Evolutionary conservation across 345 rosid species (phyloP), one percentile per base, ranked within the genome.

Genomic region (Toxicodendron radicans): DNA sequence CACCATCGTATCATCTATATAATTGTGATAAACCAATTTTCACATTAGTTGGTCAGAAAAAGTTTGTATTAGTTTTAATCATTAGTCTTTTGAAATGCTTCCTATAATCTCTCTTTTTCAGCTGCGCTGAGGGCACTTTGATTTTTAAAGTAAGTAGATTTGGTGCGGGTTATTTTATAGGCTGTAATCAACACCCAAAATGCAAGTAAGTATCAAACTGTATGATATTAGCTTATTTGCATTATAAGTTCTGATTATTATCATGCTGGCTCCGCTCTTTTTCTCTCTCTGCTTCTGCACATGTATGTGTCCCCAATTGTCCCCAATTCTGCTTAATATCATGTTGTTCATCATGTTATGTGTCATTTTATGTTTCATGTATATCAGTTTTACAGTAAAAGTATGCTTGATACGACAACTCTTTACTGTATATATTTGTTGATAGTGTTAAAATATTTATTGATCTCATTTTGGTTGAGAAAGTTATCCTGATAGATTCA

Each of bases 81-180:
- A n/a, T 65, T 46, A 54, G 64, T 71, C 61, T 30, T 61, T 9
- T 24, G 27, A 62, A 51, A n/a, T 17, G 30, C 73, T 61, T 24
- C 48, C 23, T 32, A 20, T 35, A 51, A 72, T 66, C n/a, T 64
- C 69, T 51, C 7, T 83, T 59, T 79, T 84, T 78, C 94, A 95
- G 99, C 77, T 95, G 99, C 78, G 58, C 72, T 85, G 96, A 90
- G 79, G 99, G 99, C 80, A 86, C 86, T 45, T 80, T 95, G 85
- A 81, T 81, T 77, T 93, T 95, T 83, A 95, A 87, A 91, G 92
- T 93, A 73, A 91, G 97, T 76, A 87, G 85, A 75, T 84, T 68
- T 73, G 99, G 94, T 66, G 85, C 92, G 3, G 98, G 98, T 82
- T 95, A 91, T 84, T 93, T 91, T 74, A 86, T 95, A 71, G 97